Conservation (phyloP, 352 stramenopile species). For the Elongisporangium anandrum region DNA sequence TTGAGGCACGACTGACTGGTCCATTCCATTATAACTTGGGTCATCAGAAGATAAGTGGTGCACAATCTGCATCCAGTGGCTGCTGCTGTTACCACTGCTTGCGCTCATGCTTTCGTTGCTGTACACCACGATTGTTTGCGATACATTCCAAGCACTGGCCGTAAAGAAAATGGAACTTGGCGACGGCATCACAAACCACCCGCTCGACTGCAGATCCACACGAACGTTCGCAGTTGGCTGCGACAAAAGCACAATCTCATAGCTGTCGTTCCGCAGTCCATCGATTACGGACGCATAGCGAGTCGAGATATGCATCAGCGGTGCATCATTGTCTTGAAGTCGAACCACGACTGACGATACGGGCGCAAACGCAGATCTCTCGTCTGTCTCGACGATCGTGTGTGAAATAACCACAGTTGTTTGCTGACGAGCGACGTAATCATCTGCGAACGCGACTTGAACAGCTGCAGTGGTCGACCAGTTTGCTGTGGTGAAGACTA, state of each 20-base stretch:
- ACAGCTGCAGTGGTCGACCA: conserved; percentile 31
- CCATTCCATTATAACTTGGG: conserved; percentile 28
- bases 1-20: conserved; percentile 29
- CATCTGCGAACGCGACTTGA: conserved; percentile 16
- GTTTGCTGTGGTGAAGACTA: conserved; percentile 38
- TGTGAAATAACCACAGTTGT: conserved; percentile 26
- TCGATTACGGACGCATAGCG: conserved; percentile 44
- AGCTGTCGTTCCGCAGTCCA: conserved; percentile 41
- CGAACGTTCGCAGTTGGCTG: conserved; percentile 32
- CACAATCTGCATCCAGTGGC: conserved; percentile 7
- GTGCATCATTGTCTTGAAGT: conserved; percentile 51
- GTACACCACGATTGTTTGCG: conserved; percentile 27
- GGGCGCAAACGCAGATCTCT: conserved; percentile 25
- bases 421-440: conserved; percentile 19
- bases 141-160: conserved; percentile 24
- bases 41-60: conserved; percentile 36
- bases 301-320: conserved; percentile 43
- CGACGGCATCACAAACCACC: conserved; percentile 21
- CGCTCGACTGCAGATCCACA: conserved; percentile 19
- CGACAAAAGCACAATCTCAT: conserved; percentile 39
- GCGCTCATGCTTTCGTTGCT: conserved; percentile 4
- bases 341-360: conserved; percentile 26
- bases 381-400: conserved; percentile 23
- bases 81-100: conserved; percentile 10
- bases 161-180: conserved; percentile 34